Evolutionary conservation across 1,139 yeast genomes (phyloP), one percentile per base, ranked within the genome.

Genomic region (Hyphopichia burtonii): DNA sequence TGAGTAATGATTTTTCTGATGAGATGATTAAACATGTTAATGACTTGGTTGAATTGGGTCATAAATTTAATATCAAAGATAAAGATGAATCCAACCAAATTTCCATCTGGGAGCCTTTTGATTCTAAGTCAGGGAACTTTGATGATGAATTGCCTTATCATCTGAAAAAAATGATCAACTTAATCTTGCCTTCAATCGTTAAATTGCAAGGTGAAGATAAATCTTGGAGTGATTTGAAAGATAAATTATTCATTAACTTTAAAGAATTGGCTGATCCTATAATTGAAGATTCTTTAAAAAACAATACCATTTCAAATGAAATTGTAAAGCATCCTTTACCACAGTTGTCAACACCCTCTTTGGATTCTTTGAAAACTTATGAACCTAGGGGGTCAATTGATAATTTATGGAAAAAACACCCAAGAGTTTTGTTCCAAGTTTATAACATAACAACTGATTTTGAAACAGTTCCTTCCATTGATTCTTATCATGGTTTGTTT

Each of bases 391-490:
- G 71, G 2, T 50, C 61, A 15, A 66, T 72, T 43, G 78, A 73
- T 44, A 51, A 53, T 34, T 58, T 71, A 43, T 73, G 78, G 78
- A 44, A 42, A 38, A 50, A 56, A 49, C 71, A 71, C 38, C 86
- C 93, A 40, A 71, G 94, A 48, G 65, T 77, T 25, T 69, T 80
- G 23, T 80, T 86, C 56, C 83, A 84, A 48, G 82, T 86, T 18
- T 93, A 86, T 61, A 67, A 79, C 46, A 55, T 58, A 22, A 57
- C 70, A 10, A 65, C 71, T 3, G 67, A 66, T 12, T 78, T 85
- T 44, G 84, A 81, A 45, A 87, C 97, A 0, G 88, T 87, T 3
- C 96, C 97, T 0, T 67, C 78, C 2, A 72, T 78, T 18, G 75
- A 74, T 4, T 67, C 86, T 0, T 83, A 83, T 54, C 51, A 58